Evolutionary conservation across 1,284 basidiomycete genomes (phyloP), one percentile per base, ranked within the genome.

Genomic region (Ustilago cynodontis): DNA sequence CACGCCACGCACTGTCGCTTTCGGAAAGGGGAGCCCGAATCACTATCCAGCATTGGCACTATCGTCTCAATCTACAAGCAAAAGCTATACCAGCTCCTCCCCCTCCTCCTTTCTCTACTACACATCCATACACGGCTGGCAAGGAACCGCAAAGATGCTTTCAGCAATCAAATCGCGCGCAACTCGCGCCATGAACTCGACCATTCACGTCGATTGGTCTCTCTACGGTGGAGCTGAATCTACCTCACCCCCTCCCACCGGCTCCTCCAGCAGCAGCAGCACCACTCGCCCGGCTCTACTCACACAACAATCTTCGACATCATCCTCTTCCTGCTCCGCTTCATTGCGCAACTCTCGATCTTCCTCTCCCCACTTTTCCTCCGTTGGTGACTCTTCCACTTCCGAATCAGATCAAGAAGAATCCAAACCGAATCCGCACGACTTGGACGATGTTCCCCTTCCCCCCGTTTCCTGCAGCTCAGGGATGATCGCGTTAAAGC

Each of bases 191-290:
- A 72, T 72, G 35, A 72, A 77, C 28, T 79, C 74, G 31, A 79
- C 76, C 51, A 65, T 84, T 39, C 74, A 78, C 55, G 71, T 85
- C 52, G 84, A 86, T 66, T 86, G 82, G 82, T 86, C 84, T 20
- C 76, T 81, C 18, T 86, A 83, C 66, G 84, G 84, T 20, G 84
- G 84, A 16, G 78, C 78, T 5, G 84, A 86, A 45, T 50, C 68
- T 24, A 55, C 70, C 33, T 22, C 68, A 29, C 60, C 77, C 13
- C 58, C 71, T 29, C 9, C 54, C 37, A 41, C 58, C 75, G 31
- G 52, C 69, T 24, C 49, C 53, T n/a, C n/a, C n/a, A n/a, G n/a
- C n/a, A n/a, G n/a, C n/a, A n/a, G n/a, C n/a, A n/a, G n/a, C n/a
- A n/a, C n/a, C n/a, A n/a, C n/a, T n/a, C n/a, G n/a, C n/a, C n/a